Conservation (phyloP, 441 rosid species). For the Gossypium schwendimanii region DNA sequence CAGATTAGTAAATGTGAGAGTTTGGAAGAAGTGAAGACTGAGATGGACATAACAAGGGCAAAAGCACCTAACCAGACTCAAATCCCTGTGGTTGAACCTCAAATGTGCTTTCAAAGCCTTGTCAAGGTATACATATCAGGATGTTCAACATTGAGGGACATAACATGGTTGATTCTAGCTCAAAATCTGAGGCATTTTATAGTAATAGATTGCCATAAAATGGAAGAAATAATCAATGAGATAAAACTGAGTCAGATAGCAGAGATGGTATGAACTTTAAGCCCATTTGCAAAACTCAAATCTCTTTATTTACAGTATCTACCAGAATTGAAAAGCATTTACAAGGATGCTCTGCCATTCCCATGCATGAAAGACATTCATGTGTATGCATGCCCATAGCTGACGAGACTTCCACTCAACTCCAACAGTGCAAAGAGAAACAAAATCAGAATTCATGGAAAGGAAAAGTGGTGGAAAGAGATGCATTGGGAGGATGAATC, state of each 20-base stretch:
- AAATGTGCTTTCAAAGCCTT: not conserved
- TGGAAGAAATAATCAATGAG: constrained; percentile 1
- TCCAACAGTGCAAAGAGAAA: not conserved
- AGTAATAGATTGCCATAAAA: not conserved
- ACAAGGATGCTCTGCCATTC: not conserved
- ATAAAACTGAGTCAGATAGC: not conserved
- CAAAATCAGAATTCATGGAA: not conserved
- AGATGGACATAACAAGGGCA: not conserved
- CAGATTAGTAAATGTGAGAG: not conserved
- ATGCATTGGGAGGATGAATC: not conserved
- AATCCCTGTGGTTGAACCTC: not conserved
- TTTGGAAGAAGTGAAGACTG: not conserved
- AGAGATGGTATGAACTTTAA: not conserved
- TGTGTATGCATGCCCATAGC: not conserved
- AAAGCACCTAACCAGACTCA: not conserved
- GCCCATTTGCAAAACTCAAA: not conserved
- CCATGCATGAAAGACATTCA: not conserved
- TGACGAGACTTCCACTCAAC: not conserved
- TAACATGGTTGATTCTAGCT: constrained; percentile 1
- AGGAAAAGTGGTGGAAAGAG: not conserved
- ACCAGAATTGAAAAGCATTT: not conserved
- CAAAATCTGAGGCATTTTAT: not conserved
- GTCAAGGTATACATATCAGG: not conserved
- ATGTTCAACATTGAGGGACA: not conserved
- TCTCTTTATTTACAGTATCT: not conserved